Conservation (phyloP, 176 grass and related monocot genomes). For the Alopecurus myosuroides region DNA sequence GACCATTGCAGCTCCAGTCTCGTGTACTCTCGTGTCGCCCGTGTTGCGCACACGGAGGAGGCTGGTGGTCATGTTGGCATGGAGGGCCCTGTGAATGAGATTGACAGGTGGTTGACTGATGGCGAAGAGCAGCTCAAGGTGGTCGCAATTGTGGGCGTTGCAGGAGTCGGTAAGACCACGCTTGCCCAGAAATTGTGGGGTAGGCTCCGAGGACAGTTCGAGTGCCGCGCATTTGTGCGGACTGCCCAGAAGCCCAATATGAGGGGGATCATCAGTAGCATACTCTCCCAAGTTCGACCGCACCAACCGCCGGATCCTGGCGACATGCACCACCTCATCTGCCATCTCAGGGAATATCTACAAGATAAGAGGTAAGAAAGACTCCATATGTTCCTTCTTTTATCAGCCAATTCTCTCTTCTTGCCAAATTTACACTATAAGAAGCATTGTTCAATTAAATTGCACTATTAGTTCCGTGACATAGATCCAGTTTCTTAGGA, state of each 20-base stretch:
- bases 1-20: not conserved
- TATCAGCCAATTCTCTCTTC: not conserved
- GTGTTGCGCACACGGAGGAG: not conserved
- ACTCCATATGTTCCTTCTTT: not conserved
- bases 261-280: not conserved
- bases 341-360: not conserved
- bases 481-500: not conserved
- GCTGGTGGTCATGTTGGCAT: not conserved
- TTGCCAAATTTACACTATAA: not conserved
- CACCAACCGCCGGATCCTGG: not conserved
- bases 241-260: not conserved
- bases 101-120: not conserved
- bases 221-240: not conserved
- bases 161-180: not conserved
- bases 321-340: not conserved
- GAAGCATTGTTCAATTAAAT: not conserved
- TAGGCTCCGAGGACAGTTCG: not conserved
- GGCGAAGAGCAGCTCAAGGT: not conserved
- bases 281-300: not conserved
- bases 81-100: not conserved
- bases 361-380: not conserved
- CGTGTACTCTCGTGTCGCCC: not conserved
- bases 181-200: not conserved
- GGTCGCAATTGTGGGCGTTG: not conserved
- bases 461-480: not conserved